These are phyloP conservation scores for Saccharomyces cerevisiae DNA, from an alignment of 805 yeast genomes.

Conservation along the genomic window DNA sequence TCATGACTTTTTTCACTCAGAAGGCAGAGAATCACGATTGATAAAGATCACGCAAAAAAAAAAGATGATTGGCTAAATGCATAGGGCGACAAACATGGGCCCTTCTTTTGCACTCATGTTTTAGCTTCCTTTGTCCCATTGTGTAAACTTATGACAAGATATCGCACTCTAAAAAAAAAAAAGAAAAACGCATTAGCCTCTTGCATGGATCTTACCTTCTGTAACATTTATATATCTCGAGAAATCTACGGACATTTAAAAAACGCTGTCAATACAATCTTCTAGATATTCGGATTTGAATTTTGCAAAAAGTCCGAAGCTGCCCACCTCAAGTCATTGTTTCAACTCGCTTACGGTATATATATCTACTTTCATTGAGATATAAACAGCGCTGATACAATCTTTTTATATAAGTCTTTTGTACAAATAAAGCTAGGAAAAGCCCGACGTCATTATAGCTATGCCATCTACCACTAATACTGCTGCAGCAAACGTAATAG, in stretches of 20 bases:
- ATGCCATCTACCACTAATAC: background rate
- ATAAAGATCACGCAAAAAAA: background rate
- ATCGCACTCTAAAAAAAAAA: background rate
- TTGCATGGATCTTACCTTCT: background rate
- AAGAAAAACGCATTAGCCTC: background rate
- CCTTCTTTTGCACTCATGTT: background rate
- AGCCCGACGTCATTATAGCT: background rate
- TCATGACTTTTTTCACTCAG: background rate
- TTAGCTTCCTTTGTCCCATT: background rate
- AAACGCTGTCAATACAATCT: no score
- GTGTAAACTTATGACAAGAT: background rate
- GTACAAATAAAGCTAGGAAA: background rate
- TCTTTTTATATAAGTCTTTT: background rate
- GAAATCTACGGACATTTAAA: background rate
- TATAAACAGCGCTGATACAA: background rate
- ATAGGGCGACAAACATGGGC: background rate
- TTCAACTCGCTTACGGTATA: background rate
- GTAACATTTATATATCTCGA: background rate
- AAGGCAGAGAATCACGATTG: background rate
- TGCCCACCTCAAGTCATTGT: background rate
- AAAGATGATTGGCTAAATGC: background rate
- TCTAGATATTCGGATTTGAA: background rate
- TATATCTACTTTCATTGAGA: background rate
- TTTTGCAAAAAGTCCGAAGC: background rate
- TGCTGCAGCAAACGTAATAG: constrained; percentile 20